Percentiles rank a stretch among this genome's conserved stretches.
Conservation (phyloP, 768 basidiomycete species). For the Xanthoconium stramineum region DNA sequence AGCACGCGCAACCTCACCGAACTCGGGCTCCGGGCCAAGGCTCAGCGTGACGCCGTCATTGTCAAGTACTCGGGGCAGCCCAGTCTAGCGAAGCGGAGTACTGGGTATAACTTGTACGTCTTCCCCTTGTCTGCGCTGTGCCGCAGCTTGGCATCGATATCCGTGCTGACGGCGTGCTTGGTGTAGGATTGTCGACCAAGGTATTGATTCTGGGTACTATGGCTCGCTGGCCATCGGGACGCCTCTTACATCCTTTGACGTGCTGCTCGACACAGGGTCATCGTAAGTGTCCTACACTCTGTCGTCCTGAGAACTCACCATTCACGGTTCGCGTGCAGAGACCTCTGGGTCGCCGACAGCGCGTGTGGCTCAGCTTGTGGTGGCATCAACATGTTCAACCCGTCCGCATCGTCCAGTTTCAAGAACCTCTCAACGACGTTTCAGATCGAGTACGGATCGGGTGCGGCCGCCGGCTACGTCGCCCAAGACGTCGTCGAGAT, state of each 20-base stretch:
- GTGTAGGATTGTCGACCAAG: slow-evolving; percentile 60
- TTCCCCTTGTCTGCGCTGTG: neutral
- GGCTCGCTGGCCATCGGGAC: slow-evolving; percentile 44
- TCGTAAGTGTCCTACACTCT: slow-evolving; percentile 19
- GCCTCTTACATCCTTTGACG: slow-evolving; percentile 43
- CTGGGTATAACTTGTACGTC: slow-evolving; percentile 52
- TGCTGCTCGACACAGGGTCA: slow-evolving; percentile 54
- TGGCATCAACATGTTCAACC: slow-evolving; percentile 30
- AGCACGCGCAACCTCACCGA: slow-evolving; percentile 1
- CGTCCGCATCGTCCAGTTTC: slow-evolving; percentile 37
- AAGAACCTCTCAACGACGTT: slow-evolving; percentile 36
- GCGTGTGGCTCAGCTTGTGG: slow-evolving; percentile 32
- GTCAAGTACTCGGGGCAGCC: slow-evolving; percentile 45
- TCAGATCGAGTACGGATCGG: slow-evolving; percentile 47
- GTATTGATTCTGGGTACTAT: slow-evolving; percentile 55
- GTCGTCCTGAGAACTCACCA: neutral
- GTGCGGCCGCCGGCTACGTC: slow-evolving; percentile 43
- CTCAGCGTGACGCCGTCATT: slow-evolving; percentile 39
- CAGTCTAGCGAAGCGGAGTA: slow-evolving; percentile 35
- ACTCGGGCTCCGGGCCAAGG: slow-evolving; percentile 35
- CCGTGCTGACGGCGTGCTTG: neutral
- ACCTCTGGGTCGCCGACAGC: slow-evolving; percentile 49
- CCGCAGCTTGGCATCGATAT: too few species aligned
- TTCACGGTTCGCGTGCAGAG: slow-evolving; percentile 28
- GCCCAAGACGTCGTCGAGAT: slow-evolving; percentile 47